Evolutionary conservation across 139 green algal genomes (phyloP).

Genomic region (Eudorina sp.): DNA sequence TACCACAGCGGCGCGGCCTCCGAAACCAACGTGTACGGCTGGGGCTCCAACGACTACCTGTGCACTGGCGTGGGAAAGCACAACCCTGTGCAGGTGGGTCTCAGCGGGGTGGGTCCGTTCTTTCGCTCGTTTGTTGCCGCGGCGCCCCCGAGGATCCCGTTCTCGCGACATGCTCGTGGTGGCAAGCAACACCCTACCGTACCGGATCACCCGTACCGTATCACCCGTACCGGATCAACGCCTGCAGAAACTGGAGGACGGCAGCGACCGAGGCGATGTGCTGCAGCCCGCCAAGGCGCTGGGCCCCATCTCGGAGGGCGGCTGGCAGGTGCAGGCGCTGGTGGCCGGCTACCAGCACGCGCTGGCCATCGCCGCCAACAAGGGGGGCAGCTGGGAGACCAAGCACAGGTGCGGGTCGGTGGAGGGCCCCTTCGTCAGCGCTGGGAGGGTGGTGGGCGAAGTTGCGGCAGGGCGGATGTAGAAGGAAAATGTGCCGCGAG

Average conservation of each 20-base stretch:
- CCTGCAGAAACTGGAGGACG: conserved; percentile 47
- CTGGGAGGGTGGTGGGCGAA: too few relatives aligned
- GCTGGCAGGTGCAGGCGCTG: conserved; percentile 60
- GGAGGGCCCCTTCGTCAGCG: neutral
- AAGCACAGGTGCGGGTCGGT: neutral
- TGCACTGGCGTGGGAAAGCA: conserved; percentile 49
- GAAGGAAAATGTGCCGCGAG: too few relatives aligned
- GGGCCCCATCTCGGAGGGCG: conserved; percentile 45
- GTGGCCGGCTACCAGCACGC: conserved; percentile 70
- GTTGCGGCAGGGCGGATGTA: too few relatives aligned
- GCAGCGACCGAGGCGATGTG: conserved; percentile 46
- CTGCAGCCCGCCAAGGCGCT: conserved; percentile 40
- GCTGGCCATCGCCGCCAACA: conserved; percentile 59
- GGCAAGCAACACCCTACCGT: too few relatives aligned
- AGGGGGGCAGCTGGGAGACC: conserved; percentile 28
- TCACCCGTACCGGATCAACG: too few relatives aligned
- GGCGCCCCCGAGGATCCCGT: too few relatives aligned
- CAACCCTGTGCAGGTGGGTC: conserved; percentile 33
- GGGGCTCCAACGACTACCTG: conserved; percentile 68
- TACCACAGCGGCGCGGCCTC: conserved; percentile 72
- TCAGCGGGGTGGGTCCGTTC: too few relatives aligned
- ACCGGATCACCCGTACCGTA: too few relatives aligned
- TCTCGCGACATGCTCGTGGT: too few relatives aligned
- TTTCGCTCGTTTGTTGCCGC: too few relatives aligned
- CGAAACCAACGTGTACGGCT: conserved; percentile 57